These are phyloP conservation scores for Aspergillus jensenii DNA, from an alignment of 2,329 filamentous ascomycete genomes.

Conservation along the genomic window DNA sequence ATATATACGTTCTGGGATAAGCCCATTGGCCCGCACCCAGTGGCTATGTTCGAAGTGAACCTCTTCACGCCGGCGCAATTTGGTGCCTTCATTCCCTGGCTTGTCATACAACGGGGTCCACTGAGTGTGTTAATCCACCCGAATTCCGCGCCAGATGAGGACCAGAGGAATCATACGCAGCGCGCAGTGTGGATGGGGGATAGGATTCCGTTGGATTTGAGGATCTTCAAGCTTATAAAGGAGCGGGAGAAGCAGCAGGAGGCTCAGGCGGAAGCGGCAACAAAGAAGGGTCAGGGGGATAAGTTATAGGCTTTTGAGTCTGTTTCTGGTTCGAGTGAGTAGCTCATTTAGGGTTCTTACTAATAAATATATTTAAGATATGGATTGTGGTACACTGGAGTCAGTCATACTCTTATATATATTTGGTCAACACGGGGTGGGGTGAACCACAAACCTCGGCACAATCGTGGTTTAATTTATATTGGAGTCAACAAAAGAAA, in stretches of 20 bases:
- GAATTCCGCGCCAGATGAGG: conserved; percentile 61
- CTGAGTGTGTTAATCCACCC: conserved; percentile 79
- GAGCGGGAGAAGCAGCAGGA: conserved; percentile 22
- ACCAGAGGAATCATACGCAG: conserved; percentile 52
- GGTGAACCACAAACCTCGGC: too few relatives aligned
- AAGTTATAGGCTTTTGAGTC: not conserved
- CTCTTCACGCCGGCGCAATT: conserved; percentile 83
- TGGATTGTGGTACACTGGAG: too few relatives aligned
- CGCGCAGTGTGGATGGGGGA: conserved; percentile 48
- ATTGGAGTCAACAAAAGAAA: too few relatives aligned
- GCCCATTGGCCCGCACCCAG: conserved; percentile 77
- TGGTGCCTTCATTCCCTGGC: conserved; percentile 83
- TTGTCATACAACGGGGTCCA: conserved; percentile 77
- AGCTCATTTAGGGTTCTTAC: too few relatives aligned
- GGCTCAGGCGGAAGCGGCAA: not conserved
- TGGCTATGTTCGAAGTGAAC: conserved; percentile 93
- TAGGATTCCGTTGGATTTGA: conserved; percentile 45
- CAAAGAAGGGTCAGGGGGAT: not conserved
- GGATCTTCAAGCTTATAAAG: conserved; percentile 35
- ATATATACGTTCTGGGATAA: conserved; percentile 76
- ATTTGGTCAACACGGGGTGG: too few relatives aligned
- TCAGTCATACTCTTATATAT: too few relatives aligned
- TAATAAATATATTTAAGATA: too few relatives aligned
- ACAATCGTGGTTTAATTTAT: too few relatives aligned
- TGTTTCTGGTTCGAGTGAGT: too few relatives aligned